Base-by-base conservation (phyloP, 768 basidiomycete species). In the Neoboletus subvelutipes region DNA sequence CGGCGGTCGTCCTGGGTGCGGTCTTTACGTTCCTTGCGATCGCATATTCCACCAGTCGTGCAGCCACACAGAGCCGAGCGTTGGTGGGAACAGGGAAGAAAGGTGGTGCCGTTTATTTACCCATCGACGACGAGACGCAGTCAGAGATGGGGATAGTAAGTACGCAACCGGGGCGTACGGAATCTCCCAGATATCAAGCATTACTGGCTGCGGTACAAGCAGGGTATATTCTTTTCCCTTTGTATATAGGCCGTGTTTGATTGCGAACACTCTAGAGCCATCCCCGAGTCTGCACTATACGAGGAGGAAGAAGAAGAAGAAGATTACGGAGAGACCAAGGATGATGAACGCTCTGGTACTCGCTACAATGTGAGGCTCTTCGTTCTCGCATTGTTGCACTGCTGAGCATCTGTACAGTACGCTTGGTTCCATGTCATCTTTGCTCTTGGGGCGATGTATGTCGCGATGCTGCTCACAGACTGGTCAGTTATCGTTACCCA, bases 391-490 rank as follows among this genome's bases (percentile, higher is more conserved):
- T 40, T 15, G n/a, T 17, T 56, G 28, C 26, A 34, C 11, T 12
- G 34, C 54, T 56, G 18, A 61, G 37, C 34, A 29, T 22, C 45
- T 40, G 36, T 20, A 6, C 63, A 97, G 94, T 99, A 99, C 71
- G 85, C 94, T 2, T 99, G 94, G 94, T 98, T 99, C 85, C 97
- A 99, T 69, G 75, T 98, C 71, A 98, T 99, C 66, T 99, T 98
- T 69, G 85, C 90, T 45, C 88, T 98, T 64, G 97, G 86, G 29
- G 80, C 94, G 15, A 98, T 98, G 97, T 99, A 99, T 73, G 94
- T 98, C 26, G 94, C 92, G 7, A 95, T 97, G 83, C 78, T 99
- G 15, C 74, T 99, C 52, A 99, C 96, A 1, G 96, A 99, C 74
- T 98, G 97, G 96, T 95, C 71, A 55, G 91, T 78, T 37, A 24